Evolutionary conservation across 495 filamentous ascomycete genomes (phyloP).

Genomic region (Talaromyces stipitatus): DNA sequence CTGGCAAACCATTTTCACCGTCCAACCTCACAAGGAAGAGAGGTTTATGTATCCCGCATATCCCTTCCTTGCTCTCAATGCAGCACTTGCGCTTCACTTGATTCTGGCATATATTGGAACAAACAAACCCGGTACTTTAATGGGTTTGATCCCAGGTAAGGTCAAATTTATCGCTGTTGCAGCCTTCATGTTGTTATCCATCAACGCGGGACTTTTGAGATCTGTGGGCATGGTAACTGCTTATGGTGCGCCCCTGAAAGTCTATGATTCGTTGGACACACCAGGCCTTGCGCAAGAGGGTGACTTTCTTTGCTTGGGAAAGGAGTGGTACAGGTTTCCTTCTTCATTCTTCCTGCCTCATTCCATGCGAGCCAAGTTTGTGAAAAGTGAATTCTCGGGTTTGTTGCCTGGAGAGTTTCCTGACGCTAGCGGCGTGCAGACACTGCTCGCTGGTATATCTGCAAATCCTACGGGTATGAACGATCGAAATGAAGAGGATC

Average conservation of each 20-base stretch:
- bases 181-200: conserved; percentile 44
- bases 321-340: conserved; percentile 98
- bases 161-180: conserved; percentile 58
- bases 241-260: conserved; percentile 75
- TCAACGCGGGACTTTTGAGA: conserved; percentile 60
- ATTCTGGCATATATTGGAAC: conserved; percentile 64
- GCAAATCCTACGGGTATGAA: conserved; percentile 81
- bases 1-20: conserved; percentile 86
- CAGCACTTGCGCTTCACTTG: conserved; percentile 76
- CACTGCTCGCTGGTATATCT: conserved; percentile 71
- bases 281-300: conserved; percentile 41
- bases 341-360: conserved; percentile 84
- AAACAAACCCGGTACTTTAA: conserved; percentile 52
- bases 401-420: conserved; percentile 87
- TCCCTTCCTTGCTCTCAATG: conserved; percentile 85
- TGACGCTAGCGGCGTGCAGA: conserved; percentile 52
- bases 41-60: conserved; percentile 98
- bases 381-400: conserved; percentile 83
- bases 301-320: conserved; percentile 81
- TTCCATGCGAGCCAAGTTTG: conserved; percentile 72
- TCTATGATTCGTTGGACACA: conserved; percentile 55
- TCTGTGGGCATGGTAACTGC: conserved; percentile 74
- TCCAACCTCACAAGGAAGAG: conserved; percentile 96
- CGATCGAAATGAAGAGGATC: conserved; percentile 81
- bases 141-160: conserved; percentile 61